Evolutionary conservation across 805 yeast species (phyloP), one percentile per base, ranked within the genome.

Genomic region (Metschnikowia lochheadii): DNA sequence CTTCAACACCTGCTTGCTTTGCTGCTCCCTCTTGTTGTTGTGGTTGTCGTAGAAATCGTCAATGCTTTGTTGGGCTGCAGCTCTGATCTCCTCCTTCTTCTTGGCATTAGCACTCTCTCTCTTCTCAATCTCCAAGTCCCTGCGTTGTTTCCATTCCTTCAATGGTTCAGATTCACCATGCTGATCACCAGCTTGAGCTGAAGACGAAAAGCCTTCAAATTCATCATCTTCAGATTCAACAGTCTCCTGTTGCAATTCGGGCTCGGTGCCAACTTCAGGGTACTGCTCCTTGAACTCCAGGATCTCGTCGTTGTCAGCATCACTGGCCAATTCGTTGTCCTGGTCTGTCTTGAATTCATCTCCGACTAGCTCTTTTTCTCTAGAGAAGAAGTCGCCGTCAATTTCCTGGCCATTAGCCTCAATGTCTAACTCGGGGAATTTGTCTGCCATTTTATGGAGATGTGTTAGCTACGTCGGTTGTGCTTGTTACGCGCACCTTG

Each of bases 31-130:
- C 73, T 91, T 91, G 63, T 78, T 75, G 72, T 89, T 90, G 76
- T 92, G 92, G 63, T 84, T 85, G 60, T 89, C 96, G 68, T 92
- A 92, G 68, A 92, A 92, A 56, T 87, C 96, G 66, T 92, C 97
- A 62, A 90, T 82, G 48, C 89, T 84, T 65, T 83, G 82, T 62
- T 82, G 81, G 8, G 98, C 98, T 55, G 85, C 84, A 46, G 81
- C 79, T 49, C 85, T 79, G 51, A 89, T 77, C 53, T 83, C 89
- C 31, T 73, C 73, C 63, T 85, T 80, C 65, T 81, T 86, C 58
- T 80, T 73, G 18, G 72, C 73, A 59, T 86, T 84, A 55, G 81
- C 81, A 58, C 79, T 84, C 63, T 92, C 98, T 63, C 96, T 81
- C 62, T 87, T 82, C 48, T 79, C 74, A 54, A 92, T 84, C 66